These are phyloP conservation scores for Panellus pusillus DNA, from an alignment of 768 basidiomycete species.

Conservation along the genomic window DNA sequence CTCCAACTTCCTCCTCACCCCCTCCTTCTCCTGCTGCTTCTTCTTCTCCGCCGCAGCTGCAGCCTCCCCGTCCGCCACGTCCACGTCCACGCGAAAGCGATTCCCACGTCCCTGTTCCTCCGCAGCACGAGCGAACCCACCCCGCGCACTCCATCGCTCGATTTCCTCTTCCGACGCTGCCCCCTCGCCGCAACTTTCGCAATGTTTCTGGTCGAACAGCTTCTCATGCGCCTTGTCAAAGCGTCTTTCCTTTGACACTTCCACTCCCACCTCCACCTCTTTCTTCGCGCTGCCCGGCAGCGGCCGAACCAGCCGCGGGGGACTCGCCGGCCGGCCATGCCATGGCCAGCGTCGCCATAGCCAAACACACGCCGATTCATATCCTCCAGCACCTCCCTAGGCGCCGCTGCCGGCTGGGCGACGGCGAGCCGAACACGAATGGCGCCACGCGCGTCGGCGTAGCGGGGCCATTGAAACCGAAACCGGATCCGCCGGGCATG, in stretches of 20 bases:
- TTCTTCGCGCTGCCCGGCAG: slow-evolving; percentile 33
- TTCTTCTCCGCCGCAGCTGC: slow-evolving; percentile 34
- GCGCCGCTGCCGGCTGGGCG: slow-evolving; percentile 58
- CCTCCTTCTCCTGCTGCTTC: slow-evolving; percentile 52
- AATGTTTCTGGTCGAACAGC: slow-evolving; percentile 72
- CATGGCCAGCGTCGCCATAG: slow-evolving; percentile 48
- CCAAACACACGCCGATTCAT: slow-evolving; percentile 73
- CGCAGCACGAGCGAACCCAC: slow-evolving; percentile 30
- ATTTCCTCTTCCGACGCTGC: slow-evolving; percentile 46
- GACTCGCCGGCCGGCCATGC: slow-evolving; percentile 19
- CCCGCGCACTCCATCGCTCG: slow-evolving; percentile 37
- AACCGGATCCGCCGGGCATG: slow-evolving; percentile 38
- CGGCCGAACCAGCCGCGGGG: slow-evolving; percentile 22
- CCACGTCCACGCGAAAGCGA: slow-evolving; percentile 35
- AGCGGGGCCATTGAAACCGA: slow-evolving; percentile 7
- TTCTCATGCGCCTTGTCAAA: slow-evolving; percentile 64
- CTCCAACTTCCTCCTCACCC: slow-evolving; percentile 64
- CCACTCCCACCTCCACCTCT: slow-evolving; percentile 27
- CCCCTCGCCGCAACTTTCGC: slow-evolving; percentile 39
- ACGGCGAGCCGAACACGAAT: slow-evolving; percentile 80
- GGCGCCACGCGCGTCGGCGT: slow-evolving; percentile 27
- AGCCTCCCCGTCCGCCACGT: slow-evolving; percentile 37
- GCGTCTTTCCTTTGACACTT: slow-evolving; percentile 35
- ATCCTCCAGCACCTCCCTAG: slow-evolving; percentile 66
- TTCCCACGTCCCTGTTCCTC: slow-evolving; percentile 32